Conservation (phyloP, 306 rosid genomes). For the Cicer judaicum region DNA sequence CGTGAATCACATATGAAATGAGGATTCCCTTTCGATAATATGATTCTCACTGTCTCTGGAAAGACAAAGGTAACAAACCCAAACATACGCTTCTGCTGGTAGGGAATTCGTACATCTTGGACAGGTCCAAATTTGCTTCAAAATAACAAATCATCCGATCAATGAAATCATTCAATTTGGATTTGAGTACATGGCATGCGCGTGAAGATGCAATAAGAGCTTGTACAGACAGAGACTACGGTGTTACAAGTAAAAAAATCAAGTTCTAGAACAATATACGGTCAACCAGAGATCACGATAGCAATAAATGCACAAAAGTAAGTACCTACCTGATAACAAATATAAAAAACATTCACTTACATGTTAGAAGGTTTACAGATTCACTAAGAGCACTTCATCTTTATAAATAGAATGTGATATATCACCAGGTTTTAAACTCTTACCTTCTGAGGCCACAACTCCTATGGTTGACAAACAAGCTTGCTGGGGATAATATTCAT, state of each 20-base stretch:
- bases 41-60: constrained; percentile 90
- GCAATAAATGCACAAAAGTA: constrained; percentile 12
- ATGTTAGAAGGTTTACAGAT: neutral
- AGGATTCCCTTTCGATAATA: constrained; percentile 92
- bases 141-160: constrained; percentile 37
- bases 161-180: constrained; percentile 34
- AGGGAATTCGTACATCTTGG: constrained; percentile 97
- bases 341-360: neutral
- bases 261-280: constrained; percentile 3
- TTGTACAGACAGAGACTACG: neutral
- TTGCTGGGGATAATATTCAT: constrained; percentile 14
- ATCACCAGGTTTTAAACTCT: neutral
- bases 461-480: constrained; percentile 3
- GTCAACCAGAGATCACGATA: constrained; percentile 9
- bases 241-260: constrained; percentile 1
- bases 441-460: neutral
- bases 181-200: neutral
- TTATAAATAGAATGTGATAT: neutral
- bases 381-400: constrained; percentile 7
- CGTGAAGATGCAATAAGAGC: neutral
- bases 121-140: constrained; percentile 95
- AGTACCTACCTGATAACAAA: neutral
- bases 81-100: constrained; percentile 97
- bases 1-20: constrained; percentile 97
- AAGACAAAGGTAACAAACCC: constrained; percentile 95